Percentiles rank a stretch among this genome's conserved stretches.
Evolutionary conservation across 129 eudicot species (phyloP).

Genomic region (Lactuca saligna): DNA sequence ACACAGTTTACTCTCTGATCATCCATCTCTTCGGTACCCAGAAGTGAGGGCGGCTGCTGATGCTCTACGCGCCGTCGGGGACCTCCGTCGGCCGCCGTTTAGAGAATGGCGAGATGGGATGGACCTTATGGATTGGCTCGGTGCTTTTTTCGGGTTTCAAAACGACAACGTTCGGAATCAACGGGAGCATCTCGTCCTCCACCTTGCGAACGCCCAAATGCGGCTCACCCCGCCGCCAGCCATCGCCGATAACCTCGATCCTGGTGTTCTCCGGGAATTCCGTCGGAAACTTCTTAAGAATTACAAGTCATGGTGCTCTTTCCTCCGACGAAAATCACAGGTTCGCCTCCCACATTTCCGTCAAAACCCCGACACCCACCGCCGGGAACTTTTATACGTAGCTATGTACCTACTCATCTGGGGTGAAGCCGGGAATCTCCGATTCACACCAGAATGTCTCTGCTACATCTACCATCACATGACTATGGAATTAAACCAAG

Average conservation of each 20-base stretch:
- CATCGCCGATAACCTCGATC: slow-evolving; percentile 57
- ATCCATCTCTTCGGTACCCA: slow-evolving; percentile 73
- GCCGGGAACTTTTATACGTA: slow-evolving; percentile 76
- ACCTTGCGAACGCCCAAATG: slow-evolving; percentile 86
- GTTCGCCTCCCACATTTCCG: slow-evolving; percentile 51
- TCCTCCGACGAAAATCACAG: slow-evolving; percentile 46
- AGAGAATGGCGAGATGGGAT: slow-evolving; percentile 47
- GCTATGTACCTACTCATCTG: slow-evolving; percentile 70
- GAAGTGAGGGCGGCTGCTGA: slow-evolving; percentile 88
- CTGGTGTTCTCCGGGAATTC: slow-evolving; percentile 59
- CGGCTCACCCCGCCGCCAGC: slow-evolving; percentile 73
- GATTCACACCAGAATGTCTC: slow-evolving; percentile 79
- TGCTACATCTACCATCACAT: slow-evolving; percentile 81
- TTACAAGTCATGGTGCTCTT: slow-evolving; percentile 81
- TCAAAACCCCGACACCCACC: slow-evolving; percentile 47
- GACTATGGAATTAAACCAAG: slow-evolving; percentile 67
- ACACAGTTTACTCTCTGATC: slow-evolving; percentile 62
- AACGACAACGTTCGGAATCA: slow-evolving; percentile 79
- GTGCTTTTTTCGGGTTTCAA: slow-evolving; percentile 89
- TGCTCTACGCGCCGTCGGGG: slow-evolving; percentile 65
- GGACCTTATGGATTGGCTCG: slow-evolving; percentile 93
- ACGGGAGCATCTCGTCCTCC: slow-evolving; percentile 87
- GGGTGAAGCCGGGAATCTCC: slow-evolving; percentile 89
- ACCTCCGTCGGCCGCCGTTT: slow-evolving; percentile 82
- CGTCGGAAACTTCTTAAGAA: slow-evolving; percentile 67